Conservation (phyloP, 768 basidiomycete species). For the Dentipellis fragilis region DNA sequence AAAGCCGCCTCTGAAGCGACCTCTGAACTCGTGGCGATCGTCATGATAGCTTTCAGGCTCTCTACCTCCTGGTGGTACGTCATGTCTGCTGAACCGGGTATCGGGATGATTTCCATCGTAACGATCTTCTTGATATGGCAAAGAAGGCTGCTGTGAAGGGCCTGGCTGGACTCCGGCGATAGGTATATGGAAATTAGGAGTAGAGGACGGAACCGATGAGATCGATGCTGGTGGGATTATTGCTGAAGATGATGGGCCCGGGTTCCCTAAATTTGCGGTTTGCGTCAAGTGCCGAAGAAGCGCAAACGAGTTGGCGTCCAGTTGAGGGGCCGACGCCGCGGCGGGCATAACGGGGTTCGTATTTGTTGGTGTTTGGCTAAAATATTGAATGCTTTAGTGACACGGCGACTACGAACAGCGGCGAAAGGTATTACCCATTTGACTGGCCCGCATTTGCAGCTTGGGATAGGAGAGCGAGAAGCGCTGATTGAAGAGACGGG, state of each 20-base stretch:
- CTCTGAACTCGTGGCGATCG: constrained; percentile 42
- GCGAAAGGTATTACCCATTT: not conserved
- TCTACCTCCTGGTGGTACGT: not conserved
- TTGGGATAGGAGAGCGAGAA: constrained; percentile 62
- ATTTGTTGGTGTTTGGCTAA: constrained; percentile 58
- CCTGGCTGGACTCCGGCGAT: constrained; percentile 2
- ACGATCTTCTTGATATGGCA: constrained; percentile 4
- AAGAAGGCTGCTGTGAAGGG: constrained; percentile 1
- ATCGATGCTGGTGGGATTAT: not conserved
- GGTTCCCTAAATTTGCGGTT: not conserved
- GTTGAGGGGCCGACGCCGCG: constrained; percentile 21
- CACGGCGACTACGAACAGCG: not conserved
- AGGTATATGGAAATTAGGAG: not conserved
- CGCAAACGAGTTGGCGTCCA: constrained; percentile 52
- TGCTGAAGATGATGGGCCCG: not conserved
- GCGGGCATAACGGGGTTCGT: constrained; percentile 21
- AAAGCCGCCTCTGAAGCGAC: constrained; percentile 41
- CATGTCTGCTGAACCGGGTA: not conserved
- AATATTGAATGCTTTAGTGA: not conserved
- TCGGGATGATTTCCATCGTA: constrained; percentile 14
- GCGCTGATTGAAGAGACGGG: constrained; percentile 44
- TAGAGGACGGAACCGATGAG: not conserved
- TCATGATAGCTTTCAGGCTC: constrained; percentile 26
- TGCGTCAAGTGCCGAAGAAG: constrained; percentile 65
- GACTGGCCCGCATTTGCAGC: constrained; percentile 33